Evolutionary conservation across 1,284 basidiomycete species (phyloP), one percentile per base, ranked within the genome.

Genomic region (Bondarzewia mesenterica): DNA sequence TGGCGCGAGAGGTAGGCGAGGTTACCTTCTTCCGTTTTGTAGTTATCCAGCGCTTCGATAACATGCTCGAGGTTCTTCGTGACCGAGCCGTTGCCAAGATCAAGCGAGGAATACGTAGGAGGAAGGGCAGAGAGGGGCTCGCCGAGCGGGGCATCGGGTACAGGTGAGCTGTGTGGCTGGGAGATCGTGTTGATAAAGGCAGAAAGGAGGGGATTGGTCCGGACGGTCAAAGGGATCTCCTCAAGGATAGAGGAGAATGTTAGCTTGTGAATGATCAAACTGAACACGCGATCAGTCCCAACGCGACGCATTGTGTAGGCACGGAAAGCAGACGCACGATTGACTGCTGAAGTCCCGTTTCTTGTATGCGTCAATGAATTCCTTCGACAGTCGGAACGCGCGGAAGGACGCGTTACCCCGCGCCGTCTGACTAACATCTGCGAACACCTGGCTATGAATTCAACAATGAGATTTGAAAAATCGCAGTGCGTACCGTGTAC

Each of bases 21-120:
- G 65, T 97, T 97, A 54, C 92, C 89, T 61, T 93, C 87, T 67
- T 96, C 93, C 50, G 89, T 89, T 57, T 84, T 82, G 73, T 93
- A 91, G 51, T 74, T 79, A 64, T 94, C 91, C 54, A 96, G 74
- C 0, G 85, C 80, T 60, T 94, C 89, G 54, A 90, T 80, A 41
- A 94, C 82, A 63, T 85, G 80, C 68, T 89, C 85, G 55, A 95
- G 70, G 64, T 85, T 85, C 61, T 75, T 75, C 47, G 81, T 71
- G 59, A 85, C 65, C 52, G 80, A 71, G 52, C 71, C 65, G 49
- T 73, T 77, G 54, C 85, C 75, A 54, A 83, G 71, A 64, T 87
- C 74, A 50, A 89, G 72, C 43, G 71, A 65, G 7, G 75, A 70
- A 65, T 77, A 85, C 26, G 80, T 77, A 25, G 76, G 77, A 6